Conservation (phyloP, 148 eudicot genomes). For the Silene latifolia region DNA sequence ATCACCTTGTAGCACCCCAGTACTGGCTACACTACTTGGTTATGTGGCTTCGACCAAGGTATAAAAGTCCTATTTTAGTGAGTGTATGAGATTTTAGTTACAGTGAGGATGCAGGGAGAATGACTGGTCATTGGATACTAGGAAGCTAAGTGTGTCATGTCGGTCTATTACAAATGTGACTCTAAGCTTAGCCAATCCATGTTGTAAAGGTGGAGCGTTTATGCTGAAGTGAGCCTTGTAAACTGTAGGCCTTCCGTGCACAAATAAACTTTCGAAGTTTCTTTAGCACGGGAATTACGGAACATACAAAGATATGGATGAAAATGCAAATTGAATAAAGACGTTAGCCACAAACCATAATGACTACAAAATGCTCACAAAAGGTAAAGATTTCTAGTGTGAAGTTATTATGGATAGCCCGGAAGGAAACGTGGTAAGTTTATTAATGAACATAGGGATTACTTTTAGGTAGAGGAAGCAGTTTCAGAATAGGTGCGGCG, state of each 20-base stretch:
- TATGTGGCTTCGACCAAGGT: constrained; percentile 95
- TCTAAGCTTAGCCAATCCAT: background rate
- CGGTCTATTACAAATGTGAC: background rate
- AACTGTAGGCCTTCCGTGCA: background rate
- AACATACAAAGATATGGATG: background rate
- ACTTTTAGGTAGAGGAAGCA: too few relatives aligned
- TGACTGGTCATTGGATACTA: background rate
- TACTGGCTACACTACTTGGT: constrained; percentile 84
- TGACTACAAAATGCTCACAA: background rate
- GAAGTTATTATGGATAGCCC: background rate
- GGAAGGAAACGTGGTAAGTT: background rate
- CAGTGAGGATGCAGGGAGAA: background rate
- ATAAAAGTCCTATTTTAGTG: background rate
- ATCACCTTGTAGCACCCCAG: constrained; percentile 99
- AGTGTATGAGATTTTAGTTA: background rate
- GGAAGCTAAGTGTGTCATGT: background rate
- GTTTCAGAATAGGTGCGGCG: too few relatives aligned
- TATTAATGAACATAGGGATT: background rate
- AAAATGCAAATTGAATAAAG: background rate
- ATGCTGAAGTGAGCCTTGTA: background rate
- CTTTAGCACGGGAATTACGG: background rate
- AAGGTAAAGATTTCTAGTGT: background rate
- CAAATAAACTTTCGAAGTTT: background rate
- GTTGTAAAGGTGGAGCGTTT: background rate
- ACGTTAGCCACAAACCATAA: too few relatives aligned